Conservation (phyloP, 225 moss, liverwort and hornwort species). For the Pseudisothecium myosuroides region DNA sequence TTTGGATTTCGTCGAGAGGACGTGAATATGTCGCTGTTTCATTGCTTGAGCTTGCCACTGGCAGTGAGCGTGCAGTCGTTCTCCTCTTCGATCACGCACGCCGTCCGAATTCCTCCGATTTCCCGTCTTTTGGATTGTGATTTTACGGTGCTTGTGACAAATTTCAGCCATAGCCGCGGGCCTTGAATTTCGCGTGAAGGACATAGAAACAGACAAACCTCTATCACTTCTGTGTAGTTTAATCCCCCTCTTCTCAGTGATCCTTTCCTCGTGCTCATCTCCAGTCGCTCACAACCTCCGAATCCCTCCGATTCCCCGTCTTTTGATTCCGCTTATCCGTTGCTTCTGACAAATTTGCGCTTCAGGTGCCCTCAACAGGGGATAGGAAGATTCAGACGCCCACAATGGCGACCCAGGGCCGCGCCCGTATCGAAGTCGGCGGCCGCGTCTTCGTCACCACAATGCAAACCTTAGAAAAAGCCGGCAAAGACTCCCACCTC, state of each 20-base stretch:
- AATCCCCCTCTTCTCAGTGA: neutral
- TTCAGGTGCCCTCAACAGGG: neutral
- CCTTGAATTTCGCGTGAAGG: neutral
- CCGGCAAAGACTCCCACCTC: slow-evolving; percentile 31
- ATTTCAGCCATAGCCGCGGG: neutral
- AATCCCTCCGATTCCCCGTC: neutral
- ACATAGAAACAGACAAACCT: neutral
- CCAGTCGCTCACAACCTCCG: neutral
- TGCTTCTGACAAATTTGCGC: neutral
- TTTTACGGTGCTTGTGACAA: neutral
- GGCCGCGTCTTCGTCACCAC: slow-evolving; percentile 56
- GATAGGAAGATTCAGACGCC: neutral
- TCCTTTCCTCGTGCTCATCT: neutral
- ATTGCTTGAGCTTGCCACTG: neutral
- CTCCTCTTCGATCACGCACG: neutral
- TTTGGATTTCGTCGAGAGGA: neutral
- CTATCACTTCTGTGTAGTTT: neutral
- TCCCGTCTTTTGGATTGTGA: neutral
- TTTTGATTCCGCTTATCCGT: neutral
- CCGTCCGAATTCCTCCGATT: neutral
- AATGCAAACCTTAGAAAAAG: slow-evolving; percentile 42
- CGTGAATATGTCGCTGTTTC: neutral
- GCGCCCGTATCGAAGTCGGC: slow-evolving; percentile 67
- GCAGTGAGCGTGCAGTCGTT: neutral
- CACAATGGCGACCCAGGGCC: slow-evolving; percentile 32